phyloP scores from a whole-genome alignment of 176 grass and related monocot species.

The Musa troglodytarum region DNA sequence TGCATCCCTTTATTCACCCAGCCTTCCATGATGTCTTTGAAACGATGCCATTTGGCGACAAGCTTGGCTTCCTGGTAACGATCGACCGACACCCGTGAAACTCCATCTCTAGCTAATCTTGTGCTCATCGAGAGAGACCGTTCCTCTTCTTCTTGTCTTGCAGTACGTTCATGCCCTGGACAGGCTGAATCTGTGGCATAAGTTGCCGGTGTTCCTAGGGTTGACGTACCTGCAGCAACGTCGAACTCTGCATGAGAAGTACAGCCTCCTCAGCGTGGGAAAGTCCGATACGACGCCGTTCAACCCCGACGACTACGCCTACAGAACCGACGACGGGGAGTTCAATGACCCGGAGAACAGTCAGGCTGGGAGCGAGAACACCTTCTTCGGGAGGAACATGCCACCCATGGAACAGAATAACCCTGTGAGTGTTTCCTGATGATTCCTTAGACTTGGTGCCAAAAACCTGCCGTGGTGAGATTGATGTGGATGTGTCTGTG shows the following conservation, averaged over 20 bases:
- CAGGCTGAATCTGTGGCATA: slow-evolving; percentile 44
- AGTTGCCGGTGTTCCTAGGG: slow-evolving; percentile 40
- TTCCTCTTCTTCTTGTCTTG: slow-evolving; percentile 5
- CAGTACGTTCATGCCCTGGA: slow-evolving; percentile 49
- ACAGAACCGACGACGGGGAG: slow-evolving; percentile 36
- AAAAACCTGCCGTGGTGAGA: slow-evolving; percentile 16
- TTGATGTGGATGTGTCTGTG: background rate
- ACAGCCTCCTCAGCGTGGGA: slow-evolving; percentile 37
- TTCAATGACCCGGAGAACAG: slow-evolving; percentile 42
- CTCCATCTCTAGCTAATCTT: slow-evolving; percentile 3
- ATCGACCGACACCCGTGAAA: background rate
- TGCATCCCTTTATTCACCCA: slow-evolving; percentile 29
- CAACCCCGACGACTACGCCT: slow-evolving; percentile 30
- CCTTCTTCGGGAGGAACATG: slow-evolving; percentile 64
- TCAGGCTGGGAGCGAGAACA: slow-evolving; percentile 31
- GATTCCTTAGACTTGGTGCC: background rate
- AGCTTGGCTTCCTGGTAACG: slow-evolving; percentile 42
- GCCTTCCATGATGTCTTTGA: slow-evolving; percentile 29
- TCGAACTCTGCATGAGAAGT: slow-evolving; percentile 36
- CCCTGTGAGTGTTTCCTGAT: slow-evolving; percentile 19
- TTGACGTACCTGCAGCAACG: slow-evolving; percentile 36
- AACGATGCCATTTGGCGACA: slow-evolving; percentile 42
- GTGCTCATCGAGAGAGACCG: background rate
- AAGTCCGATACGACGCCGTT: slow-evolving; percentile 11
- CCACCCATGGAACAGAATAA: slow-evolving; percentile 29